Base-by-base conservation (phyloP, 441 rosid species). In the Biscutella laevigata region DNA sequence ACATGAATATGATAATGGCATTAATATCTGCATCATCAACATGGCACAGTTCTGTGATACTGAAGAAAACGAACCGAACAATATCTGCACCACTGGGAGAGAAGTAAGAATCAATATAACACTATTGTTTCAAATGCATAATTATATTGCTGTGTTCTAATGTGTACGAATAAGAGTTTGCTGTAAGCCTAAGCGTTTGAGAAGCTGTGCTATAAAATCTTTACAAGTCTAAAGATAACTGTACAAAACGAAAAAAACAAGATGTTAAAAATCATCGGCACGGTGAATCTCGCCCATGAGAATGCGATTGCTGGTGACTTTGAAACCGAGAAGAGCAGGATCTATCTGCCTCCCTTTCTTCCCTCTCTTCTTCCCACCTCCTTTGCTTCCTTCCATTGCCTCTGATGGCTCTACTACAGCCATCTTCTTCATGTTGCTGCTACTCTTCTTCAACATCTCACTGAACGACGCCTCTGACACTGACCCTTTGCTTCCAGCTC, bases 261-360 rank as follows among this genome's bases (percentile, higher is more conserved):
- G n/a, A n/a, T n/a, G 6, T 14, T 41, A 64, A 34, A 33, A 80
- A 46, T 87, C 94, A 19, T 87, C 94, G 5, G 71, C 59, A 4
- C 82, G 77, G 32, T 84, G 90, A 59, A 87, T 84, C 62, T 87
- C 91, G 9, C 94, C 96, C 94, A 82, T 84, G 64, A 84, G 69
- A 28, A 86, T 81, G 24, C 94, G 84, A 54, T 84, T 87, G 74
- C 96, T 87, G 2, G 87, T 53, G 20, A 87, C 94, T 66, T 84
- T 87, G 54, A 87, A 87, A 15, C 96, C 96, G 3, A 87, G 87
- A 12, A 87, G 76, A 29, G 91, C 78, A 2, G 96, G 90, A 73
- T 82, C 86, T 5, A 87, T 76, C 61, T 84, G 92, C 45, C 80
- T 82, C 37, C 95, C 94, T 64, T 84, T 87, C 68, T 87, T 87